These are phyloP conservation scores for Colletotrichum sansevieriae DNA, from an alignment of 2,329 filamentous ascomycete species.

Conservation along the genomic window DNA sequence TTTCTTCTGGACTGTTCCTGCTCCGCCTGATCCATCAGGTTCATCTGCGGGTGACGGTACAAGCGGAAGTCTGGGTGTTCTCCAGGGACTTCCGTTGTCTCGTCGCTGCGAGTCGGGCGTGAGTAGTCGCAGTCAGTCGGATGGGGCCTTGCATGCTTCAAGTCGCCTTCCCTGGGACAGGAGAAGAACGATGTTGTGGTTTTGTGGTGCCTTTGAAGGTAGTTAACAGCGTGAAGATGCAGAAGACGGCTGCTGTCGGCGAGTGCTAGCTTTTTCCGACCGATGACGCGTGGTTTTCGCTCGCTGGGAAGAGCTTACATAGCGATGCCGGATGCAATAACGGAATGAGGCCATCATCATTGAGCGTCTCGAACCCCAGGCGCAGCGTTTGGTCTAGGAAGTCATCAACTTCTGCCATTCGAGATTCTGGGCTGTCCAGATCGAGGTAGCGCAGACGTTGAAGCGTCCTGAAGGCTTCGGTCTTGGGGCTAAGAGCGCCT, in stretches of 20 bases:
- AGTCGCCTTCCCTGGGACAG: conserved; percentile 47
- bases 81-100: conserved; percentile 63
- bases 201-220: conserved; percentile 69
- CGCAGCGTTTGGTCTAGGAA: conserved; percentile 61
- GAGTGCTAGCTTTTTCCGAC: conserved; percentile 64
- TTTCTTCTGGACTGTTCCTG: conserved; percentile 59
- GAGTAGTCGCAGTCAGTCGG: conserved; percentile 69
- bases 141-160: conserved; percentile 58
- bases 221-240: conserved; percentile 67
- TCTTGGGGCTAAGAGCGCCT: conserved; percentile 62
- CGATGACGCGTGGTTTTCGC: conserved; percentile 63
- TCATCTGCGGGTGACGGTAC: conserved; percentile 63
- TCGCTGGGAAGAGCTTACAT: conserved; percentile 58
- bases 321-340: conserved; percentile 60
- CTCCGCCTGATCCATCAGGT: neutral
- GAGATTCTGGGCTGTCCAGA: conserved; percentile 46
- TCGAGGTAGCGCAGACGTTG: conserved; percentile 66
- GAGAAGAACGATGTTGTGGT: conserved; percentile 67
- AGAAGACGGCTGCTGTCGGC: conserved; percentile 66
- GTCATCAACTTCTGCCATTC: conserved; percentile 57
- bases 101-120: conserved; percentile 62
- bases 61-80: conserved; percentile 61
- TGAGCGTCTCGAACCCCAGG: conserved; percentile 66
- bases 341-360: conserved; percentile 47
- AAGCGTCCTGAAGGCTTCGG: conserved; percentile 62